Evolutionary conservation across 1,284 basidiomycete species (phyloP), one percentile per base, ranked within the genome.

Genomic region (Ceratobasidium papillatum): DNA sequence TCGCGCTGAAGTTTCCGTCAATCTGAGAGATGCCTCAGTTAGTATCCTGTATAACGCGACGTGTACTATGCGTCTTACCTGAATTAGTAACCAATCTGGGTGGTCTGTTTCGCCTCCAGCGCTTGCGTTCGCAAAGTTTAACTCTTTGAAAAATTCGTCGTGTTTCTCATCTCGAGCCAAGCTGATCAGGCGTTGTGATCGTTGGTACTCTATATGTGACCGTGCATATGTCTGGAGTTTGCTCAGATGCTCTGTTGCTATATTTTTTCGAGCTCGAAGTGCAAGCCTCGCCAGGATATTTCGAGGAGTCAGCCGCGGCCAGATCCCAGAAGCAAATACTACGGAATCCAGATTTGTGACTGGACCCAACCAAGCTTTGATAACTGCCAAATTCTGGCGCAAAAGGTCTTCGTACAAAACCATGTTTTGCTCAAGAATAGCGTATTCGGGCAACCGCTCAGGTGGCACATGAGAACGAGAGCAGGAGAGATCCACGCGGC

Each of bases 1-100:
- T 83, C 19, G 82, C 79, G 3, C 82, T 75, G 61, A 88, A 82
- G 59, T 86, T 81, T 0, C 81, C 79, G 62, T 88, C 85, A 19
- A 87, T 80, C 86, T 87, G 27, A 32, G 47, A 12, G 25, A 38
- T 9, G 19, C 32, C 32, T 27, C 12, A 34, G 11, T 47, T 5
- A 41, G 4, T 38, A 9, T 47, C n/a, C 38, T 22, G 34, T 17
- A 25, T 8, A 36, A 3, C 4, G 32, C 1, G 9, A 17, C 7
- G 2, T 0, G 14, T 30, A 7, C 9, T 0, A n/a, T 7, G 12
- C 19, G 9, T 17, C 58, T 47, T 25, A 66, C 75, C 45, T 75
- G 75, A 14, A 74, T 38, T 27, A 75, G 43, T 19, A 72, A 32
- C 59, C 64, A 61, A 30, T 66, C 64, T 1, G 59, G 52, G n/a